Evolutionary conservation across 768 basidiomycete species (phyloP).

Genomic region (Termitomyces sp.): DNA sequence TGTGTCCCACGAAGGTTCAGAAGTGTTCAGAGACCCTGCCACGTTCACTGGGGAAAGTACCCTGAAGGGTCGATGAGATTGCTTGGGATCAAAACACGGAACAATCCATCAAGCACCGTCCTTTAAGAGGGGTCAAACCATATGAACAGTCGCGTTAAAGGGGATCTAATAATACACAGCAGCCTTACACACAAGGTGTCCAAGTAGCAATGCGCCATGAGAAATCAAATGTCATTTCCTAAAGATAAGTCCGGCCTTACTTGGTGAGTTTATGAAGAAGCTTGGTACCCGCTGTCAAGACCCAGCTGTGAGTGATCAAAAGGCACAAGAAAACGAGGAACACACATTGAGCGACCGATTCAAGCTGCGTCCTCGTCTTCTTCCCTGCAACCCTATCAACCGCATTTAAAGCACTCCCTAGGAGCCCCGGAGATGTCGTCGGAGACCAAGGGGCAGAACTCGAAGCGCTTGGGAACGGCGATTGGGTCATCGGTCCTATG

Average conservation of each 20-base stretch:
- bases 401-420: slow-evolving; percentile 39
- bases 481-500: slow-evolving; percentile 18
- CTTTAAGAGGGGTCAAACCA: not conserved
- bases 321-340: slow-evolving; percentile 13
- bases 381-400: slow-evolving; percentile 53
- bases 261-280: slow-evolving; percentile 25
- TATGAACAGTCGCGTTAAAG: not conserved
- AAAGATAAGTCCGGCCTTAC: not conserved
- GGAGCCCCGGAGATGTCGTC: slow-evolving; percentile 23
- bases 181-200: not conserved
- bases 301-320: slow-evolving; percentile 9
- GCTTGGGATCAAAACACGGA: not conserved
- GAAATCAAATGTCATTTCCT: not conserved
- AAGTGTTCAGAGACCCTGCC: not conserved
- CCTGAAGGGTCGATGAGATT: not conserved
- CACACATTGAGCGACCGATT: slow-evolving; percentile 50
- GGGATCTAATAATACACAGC: not conserved
- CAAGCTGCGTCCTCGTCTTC: slow-evolving; percentile 42
- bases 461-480: slow-evolving; percentile 16
- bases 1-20: slow-evolving; percentile 14
- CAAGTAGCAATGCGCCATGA: not conserved
- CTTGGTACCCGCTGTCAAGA: slow-evolving; percentile 27
- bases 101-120: not conserved
- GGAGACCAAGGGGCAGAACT: slow-evolving; percentile 23
- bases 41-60: not conserved